Conservation (phyloP, 257 asterid genomes). For the Galeopsis tetrahit region DNA sequence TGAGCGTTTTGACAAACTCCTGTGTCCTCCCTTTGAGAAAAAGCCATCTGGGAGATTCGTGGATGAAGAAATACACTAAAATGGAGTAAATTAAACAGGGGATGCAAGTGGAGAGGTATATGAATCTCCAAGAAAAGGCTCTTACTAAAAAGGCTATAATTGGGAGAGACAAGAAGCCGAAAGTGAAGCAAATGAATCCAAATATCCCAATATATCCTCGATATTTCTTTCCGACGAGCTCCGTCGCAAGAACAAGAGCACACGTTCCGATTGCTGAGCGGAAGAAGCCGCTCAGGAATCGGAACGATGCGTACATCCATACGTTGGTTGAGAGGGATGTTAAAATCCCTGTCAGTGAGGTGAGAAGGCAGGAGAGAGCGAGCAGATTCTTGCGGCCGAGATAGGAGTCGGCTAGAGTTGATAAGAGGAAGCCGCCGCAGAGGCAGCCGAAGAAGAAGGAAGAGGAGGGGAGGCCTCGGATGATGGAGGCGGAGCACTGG, state of each 20-base stretch:
- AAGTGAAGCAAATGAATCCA: conserved; percentile 56
- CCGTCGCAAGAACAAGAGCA: conserved; percentile 60
- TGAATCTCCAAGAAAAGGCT: conserved; percentile 59
- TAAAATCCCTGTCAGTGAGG: conserved; percentile 54
- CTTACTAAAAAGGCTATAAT: conserved; percentile 38
- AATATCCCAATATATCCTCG: conserved; percentile 55
- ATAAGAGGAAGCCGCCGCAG: conserved; percentile 59
- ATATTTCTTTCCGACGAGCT: conserved; percentile 67
- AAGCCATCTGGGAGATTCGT: conserved; percentile 83
- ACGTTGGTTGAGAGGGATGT: conserved; percentile 50
- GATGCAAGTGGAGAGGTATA: conserved; percentile 56
- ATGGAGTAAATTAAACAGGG: conserved; percentile 49
- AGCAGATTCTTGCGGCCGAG: conserved; percentile 69
- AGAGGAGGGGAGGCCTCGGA: conserved; percentile 64
- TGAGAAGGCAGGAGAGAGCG: conserved; percentile 43
- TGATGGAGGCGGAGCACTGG: conserved; percentile 53
- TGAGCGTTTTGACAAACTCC: conserved; percentile 50
- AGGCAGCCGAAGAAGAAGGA: conserved; percentile 63
- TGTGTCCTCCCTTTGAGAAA: conserved; percentile 54
- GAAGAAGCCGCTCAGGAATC: conserved; percentile 55
- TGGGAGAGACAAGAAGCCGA: conserved; percentile 71
- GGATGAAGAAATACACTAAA: conserved; percentile 36
- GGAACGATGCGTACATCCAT: conserved; percentile 47
- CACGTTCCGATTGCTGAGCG: conserved; percentile 60
- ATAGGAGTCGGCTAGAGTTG: conserved; percentile 63